Evolutionary conservation across 768 basidiomycete species (phyloP).

Genomic region (Cyathus striatus): DNA sequence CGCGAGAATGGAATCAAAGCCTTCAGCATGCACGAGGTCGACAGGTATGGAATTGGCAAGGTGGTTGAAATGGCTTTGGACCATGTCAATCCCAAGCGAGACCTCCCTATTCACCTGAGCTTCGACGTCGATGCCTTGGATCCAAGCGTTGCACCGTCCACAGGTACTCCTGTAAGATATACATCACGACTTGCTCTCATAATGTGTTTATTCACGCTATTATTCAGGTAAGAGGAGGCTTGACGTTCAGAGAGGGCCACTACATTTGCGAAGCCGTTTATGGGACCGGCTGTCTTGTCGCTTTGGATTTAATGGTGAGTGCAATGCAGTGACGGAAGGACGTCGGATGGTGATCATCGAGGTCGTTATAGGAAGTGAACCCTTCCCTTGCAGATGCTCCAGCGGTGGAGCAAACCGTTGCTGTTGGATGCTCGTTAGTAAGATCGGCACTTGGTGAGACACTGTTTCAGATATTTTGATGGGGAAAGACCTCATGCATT

Average conservation of each 20-base stretch:
- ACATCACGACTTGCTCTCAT: background rate
- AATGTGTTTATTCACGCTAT: slow-evolving; percentile 2
- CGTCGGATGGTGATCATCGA: too few relatives aligned
- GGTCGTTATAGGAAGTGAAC: slow-evolving; percentile 81
- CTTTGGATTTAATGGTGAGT: slow-evolving; percentile 88
- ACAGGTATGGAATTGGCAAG: slow-evolving; percentile 87
- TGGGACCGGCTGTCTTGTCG: slow-evolving; percentile 90
- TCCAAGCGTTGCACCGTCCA: slow-evolving; percentile 93
- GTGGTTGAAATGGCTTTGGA: slow-evolving; percentile 97
- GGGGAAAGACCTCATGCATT: background rate
- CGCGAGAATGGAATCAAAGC: slow-evolving; percentile 77
- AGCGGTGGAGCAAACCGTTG: slow-evolving; percentile 82
- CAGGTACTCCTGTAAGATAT: slow-evolving; percentile 75
- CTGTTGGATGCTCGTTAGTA: slow-evolving; percentile 83
- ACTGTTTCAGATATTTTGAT: slow-evolving; percentile 1
- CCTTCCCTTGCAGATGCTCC: slow-evolving; percentile 79
- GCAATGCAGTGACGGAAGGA: too few relatives aligned
- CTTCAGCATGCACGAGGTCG: slow-evolving; percentile 90
- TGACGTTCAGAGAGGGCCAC: slow-evolving; percentile 98
- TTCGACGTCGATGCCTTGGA: slow-evolving; percentile 97
- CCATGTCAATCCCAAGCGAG: slow-evolving; percentile 81
- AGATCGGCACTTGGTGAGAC: slow-evolving; percentile 74
- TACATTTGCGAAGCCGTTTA: slow-evolving; percentile 92
- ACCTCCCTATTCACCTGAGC: slow-evolving; percentile 87
- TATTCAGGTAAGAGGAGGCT: slow-evolving; percentile 79